phyloP scores from a whole-genome alignment of 768 basidiomycete genomes.

The Xerocomus potaroensis region DNA sequence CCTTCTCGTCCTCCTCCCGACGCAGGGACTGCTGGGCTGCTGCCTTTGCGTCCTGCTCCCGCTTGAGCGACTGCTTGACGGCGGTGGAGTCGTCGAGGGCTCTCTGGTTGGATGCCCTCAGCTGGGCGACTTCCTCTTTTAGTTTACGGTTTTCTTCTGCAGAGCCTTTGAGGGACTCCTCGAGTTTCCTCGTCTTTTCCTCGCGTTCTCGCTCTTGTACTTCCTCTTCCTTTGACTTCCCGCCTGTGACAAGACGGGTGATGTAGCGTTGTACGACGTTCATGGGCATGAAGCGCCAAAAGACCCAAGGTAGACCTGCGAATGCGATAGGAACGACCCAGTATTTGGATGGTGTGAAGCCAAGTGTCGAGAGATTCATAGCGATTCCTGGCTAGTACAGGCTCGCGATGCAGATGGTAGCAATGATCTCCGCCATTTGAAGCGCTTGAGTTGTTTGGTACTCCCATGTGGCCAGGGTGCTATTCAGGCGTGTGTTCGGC shows the following conservation, averaged over 20 bases:
- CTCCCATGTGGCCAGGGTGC: constrained; percentile 27
- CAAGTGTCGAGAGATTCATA: constrained; percentile 30
- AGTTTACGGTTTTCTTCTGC: constrained; percentile 18
- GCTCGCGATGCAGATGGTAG: constrained; percentile 15
- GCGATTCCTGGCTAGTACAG: constrained; percentile 15
- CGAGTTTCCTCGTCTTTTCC: constrained; percentile 15
- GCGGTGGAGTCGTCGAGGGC: constrained; percentile 8
- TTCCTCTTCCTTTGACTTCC: constrained; percentile 20
- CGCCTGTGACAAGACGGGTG: neutral
- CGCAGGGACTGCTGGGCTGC: constrained; percentile 15
- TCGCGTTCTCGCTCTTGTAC: constrained; percentile 12
- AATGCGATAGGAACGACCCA: constrained; percentile 29
- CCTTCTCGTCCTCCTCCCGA: constrained; percentile 22
- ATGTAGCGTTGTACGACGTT: neutral
- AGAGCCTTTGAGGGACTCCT: constrained; percentile 2
- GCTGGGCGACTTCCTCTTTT: constrained; percentile 15
- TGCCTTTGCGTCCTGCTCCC: constrained; percentile 15
- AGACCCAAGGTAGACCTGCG: constrained; percentile 23
- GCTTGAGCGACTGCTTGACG: constrained; percentile 17
- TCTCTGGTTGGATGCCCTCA: constrained; percentile 5
- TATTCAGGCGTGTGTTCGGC: constrained; percentile 19
- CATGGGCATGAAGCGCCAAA: constrained; percentile 11
- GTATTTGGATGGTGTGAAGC: constrained; percentile 24
- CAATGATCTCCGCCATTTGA: constrained; percentile 24
- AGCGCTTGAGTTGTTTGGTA: constrained; percentile 20